Percentiles rank a stretch among this genome's conserved stretches.
Evolutionary conservation across 108 stramenopile genomes (phyloP).

Genomic region (Stephanodiscus triporus): DNA sequence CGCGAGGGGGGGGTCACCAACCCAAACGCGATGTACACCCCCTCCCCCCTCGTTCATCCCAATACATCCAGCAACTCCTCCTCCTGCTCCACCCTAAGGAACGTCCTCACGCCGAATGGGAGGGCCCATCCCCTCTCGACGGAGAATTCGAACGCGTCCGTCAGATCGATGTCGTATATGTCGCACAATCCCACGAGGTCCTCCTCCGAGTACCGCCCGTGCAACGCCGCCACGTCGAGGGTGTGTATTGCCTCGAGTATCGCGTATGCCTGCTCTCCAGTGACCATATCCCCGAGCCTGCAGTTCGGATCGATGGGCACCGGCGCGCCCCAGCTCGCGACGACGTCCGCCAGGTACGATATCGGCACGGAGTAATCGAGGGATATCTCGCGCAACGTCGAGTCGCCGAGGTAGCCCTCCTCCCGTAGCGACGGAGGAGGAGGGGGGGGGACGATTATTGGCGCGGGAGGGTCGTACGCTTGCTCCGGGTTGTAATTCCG

Average conservation of each 20-base stretch:
- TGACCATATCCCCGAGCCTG: conserved; percentile 83
- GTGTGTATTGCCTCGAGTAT: conserved; percentile 86
- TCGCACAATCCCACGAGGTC: conserved; percentile 66
- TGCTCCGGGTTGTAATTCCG: neutral
- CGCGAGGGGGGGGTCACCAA: neutral
- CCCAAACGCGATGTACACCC: too few species aligned
- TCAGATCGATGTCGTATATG: conserved; percentile 75
- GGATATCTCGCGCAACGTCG: conserved; percentile 74
- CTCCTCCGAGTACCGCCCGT: conserved; percentile 78
- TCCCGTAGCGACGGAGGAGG: conserved; percentile 38
- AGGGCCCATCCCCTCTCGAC: conserved; percentile 85
- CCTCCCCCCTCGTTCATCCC: neutral
- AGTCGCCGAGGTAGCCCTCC: conserved; percentile 82
- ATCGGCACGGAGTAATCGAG: conserved; percentile 80
- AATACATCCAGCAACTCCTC: conserved; percentile 67
- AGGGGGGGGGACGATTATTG: neutral
- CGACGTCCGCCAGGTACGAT: conserved; percentile 83
- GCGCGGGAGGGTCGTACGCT: neutral
- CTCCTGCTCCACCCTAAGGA: conserved; percentile 81
- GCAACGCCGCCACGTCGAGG: conserved; percentile 69
- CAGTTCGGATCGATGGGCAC: conserved; percentile 72
- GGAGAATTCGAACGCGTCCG: conserved; percentile 76
- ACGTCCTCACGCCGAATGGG: conserved; percentile 86
- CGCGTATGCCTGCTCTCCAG: conserved; percentile 90
- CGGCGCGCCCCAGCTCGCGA: conserved; percentile 80